These are phyloP conservation scores for Aegilops tauschii DNA, from an alignment of 176 grass and related monocot genomes.

Conservation along the genomic window DNA sequence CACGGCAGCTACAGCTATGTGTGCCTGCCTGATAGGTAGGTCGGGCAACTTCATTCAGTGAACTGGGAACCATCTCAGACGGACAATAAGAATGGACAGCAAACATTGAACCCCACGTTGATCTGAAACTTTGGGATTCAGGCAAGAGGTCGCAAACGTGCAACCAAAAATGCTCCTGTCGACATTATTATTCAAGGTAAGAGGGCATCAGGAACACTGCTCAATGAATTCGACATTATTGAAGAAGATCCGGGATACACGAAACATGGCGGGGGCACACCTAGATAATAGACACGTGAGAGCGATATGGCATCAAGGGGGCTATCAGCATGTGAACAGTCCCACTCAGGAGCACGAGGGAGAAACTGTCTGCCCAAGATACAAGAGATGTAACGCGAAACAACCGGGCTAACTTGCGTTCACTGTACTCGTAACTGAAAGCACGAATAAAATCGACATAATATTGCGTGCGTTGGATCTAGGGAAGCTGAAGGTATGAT, in stretches of 20 bases:
- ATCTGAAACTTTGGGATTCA: constrained; percentile 24
- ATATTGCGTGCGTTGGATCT: neutral
- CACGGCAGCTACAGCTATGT: constrained; percentile 24
- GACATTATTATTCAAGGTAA: constrained; percentile 2
- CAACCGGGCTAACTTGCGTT: neutral
- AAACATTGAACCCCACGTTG: constrained; percentile 17
- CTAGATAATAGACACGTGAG: constrained; percentile 10
- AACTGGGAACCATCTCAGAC: neutral
- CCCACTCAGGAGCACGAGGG: neutral
- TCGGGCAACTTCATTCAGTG: constrained; percentile 9
- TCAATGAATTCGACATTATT: constrained; percentile 24
- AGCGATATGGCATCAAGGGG: neutral
- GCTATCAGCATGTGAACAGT: neutral
- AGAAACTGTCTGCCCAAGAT: neutral
- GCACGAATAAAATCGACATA: neutral
- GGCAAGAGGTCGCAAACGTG: constrained; percentile 26
- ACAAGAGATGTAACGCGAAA: neutral
- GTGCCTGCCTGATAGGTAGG: constrained; percentile 20
- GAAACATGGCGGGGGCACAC: constrained; percentile 9
- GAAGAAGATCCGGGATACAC: constrained; percentile 18
- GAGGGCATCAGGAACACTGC: neutral
- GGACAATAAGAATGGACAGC: constrained; percentile 40
- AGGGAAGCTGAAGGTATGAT: neutral
- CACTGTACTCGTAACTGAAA: neutral
- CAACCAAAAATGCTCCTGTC: constrained; percentile 43